Evolutionary conservation across 306 rosid species (phyloP).

Genomic region (Inga leiocalycina): DNA sequence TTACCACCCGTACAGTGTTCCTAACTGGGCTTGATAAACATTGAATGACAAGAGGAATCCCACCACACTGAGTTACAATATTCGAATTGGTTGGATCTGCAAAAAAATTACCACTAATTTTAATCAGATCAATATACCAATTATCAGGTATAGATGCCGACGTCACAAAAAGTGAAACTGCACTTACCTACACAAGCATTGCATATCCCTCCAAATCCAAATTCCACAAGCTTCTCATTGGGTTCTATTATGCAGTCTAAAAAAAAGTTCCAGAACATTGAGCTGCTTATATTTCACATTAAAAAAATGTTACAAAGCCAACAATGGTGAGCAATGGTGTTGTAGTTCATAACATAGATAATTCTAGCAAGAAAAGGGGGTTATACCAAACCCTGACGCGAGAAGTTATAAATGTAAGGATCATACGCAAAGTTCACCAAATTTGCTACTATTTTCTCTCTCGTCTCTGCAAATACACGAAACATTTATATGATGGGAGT

Average conservation of each 20-base stretch:
- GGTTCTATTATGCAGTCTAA: slow-evolving; percentile 87
- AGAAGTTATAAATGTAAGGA: slow-evolving; percentile 78
- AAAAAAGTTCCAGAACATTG: slow-evolving; percentile 86
- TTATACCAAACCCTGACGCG: slow-evolving; percentile 69
- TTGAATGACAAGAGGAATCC: slow-evolving; percentile 75
- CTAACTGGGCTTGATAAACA: slow-evolving; percentile 89
- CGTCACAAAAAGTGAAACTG: slow-evolving; percentile 19
- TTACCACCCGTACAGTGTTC: slow-evolving; percentile 70
- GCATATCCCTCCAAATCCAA: slow-evolving; percentile 87
- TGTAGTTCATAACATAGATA: neutral
- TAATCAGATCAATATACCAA: slow-evolving; percentile 12
- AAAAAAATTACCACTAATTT: neutral
- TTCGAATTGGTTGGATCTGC: slow-evolving; percentile 72
- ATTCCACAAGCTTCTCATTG: slow-evolving; percentile 89
- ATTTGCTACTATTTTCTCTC: slow-evolving; percentile 75
- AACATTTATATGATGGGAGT: neutral
- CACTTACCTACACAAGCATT: slow-evolving; percentile 75
- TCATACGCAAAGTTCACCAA: slow-evolving; percentile 94
- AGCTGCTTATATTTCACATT: slow-evolving; percentile 53
- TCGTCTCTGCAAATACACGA: slow-evolving; percentile 55
- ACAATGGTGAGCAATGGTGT: neutral
- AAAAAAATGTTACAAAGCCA: neutral
- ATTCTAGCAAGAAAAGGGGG: slow-evolving; percentile 10
- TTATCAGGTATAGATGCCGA: slow-evolving; percentile 10
- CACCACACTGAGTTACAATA: slow-evolving; percentile 55